phyloP scores from a whole-genome alignment of 441 rosid species.

The Cnidoscolus chayamansa region DNA sequence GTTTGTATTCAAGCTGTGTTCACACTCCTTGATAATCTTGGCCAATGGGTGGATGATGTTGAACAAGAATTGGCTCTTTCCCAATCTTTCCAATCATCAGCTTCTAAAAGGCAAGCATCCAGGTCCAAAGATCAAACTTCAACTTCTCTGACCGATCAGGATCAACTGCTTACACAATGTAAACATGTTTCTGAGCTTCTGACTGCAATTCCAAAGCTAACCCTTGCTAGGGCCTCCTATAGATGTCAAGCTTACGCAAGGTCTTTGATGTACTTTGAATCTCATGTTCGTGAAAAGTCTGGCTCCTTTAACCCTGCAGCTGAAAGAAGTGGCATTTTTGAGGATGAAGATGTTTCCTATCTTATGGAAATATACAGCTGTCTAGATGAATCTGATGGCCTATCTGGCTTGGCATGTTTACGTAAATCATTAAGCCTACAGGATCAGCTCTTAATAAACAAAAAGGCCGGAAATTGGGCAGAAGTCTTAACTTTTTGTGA shows the following conservation, averaged over 20 bases:
- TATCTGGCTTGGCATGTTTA: conserved; percentile 88
- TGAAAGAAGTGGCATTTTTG: conserved; percentile 81
- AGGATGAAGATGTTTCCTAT: conserved; percentile 89
- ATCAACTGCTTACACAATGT: conserved; percentile 80
- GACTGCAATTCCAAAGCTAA: conserved; percentile 79
- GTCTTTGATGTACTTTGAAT: conserved; percentile 96
- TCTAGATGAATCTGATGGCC: conserved; percentile 96
- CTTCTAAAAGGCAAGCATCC: conserved; percentile 64
- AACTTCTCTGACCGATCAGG: conserved; percentile 50
- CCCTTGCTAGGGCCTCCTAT: conserved; percentile 90
- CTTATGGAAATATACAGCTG: conserved; percentile 96
- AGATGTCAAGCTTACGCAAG: conserved; percentile 98
- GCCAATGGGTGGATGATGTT: conserved; percentile 98
- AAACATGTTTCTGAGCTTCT: conserved; percentile 89
- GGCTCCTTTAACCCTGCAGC: conserved; percentile 98
- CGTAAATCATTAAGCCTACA: conserved; percentile 80
- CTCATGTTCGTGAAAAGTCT: conserved; percentile 79
- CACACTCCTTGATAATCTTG: conserved; percentile 97
- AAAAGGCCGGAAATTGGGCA: conserved; percentile 96
- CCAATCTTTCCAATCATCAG: conserved; percentile 50
- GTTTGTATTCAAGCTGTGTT: conserved; percentile 97
- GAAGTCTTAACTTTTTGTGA: conserved; percentile 96
- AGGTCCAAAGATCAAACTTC: conserved; percentile 57
- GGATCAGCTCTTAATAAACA: conserved; percentile 85
- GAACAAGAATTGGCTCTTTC: conserved; percentile 89